Evolutionary conservation across 805 yeast species (phyloP).

Genomic region (Komagataella mondaviorum): DNA sequence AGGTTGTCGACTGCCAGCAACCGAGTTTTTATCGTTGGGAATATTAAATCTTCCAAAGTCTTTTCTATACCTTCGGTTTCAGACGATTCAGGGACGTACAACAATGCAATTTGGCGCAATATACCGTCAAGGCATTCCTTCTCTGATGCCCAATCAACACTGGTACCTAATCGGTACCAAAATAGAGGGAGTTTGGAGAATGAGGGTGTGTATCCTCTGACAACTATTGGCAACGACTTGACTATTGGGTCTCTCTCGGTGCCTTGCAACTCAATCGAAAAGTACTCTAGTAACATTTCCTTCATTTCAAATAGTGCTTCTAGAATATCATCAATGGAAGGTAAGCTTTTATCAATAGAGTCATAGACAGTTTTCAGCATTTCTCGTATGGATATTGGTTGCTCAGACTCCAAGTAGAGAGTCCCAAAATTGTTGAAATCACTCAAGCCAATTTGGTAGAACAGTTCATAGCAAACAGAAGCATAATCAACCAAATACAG

Average conservation of each 20-base stretch:
- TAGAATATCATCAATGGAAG: constrained; percentile 12
- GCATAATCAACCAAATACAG: constrained; percentile 75
- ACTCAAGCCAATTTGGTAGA: constrained; percentile 67
- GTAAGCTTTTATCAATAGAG: background rate
- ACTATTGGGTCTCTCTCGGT: constrained; percentile 23
- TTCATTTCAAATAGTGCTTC: constrained; percentile 31
- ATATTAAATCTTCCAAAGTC: constrained; percentile 40
- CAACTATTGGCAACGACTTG: constrained; percentile 49
- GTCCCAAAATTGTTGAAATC: constrained; percentile 77
- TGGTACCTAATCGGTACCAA: constrained; percentile 43
- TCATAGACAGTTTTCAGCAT: constrained; percentile 24
- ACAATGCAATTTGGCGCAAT: constrained; percentile 51
- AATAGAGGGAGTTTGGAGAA: constrained; percentile 54
- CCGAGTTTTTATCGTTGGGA: constrained; percentile 50
- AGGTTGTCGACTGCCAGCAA: constrained; percentile 51
- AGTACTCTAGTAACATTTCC: constrained; percentile 77
- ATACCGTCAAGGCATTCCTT: constrained; percentile 53
- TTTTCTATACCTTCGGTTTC: constrained; percentile 13
- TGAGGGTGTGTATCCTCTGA: constrained; percentile 52
- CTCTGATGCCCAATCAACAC: constrained; percentile 58
- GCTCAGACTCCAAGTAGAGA: constrained; percentile 21
- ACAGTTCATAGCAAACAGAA: constrained; percentile 49
- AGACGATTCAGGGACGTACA: constrained; percentile 54
- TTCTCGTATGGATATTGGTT: constrained; percentile 19
- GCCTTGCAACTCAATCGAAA: constrained; percentile 29